Percentiles rank a stretch among this genome's conserved stretches.
Conservation (phyloP, 371 early-diverging fungal species). For the Dichotomocladium elegans region DNA sequence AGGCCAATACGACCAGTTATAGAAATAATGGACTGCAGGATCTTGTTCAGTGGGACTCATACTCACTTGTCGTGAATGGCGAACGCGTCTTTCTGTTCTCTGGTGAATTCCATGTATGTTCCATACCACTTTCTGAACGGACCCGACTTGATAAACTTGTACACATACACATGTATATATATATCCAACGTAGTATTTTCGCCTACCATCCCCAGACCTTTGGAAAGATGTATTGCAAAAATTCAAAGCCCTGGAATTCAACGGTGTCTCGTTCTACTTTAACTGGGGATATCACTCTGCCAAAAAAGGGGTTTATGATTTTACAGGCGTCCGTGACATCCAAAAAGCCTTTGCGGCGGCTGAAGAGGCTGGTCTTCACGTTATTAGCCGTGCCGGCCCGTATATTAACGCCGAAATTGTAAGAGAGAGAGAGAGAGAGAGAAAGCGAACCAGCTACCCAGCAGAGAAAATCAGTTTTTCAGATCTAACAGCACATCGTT, state of each 20-base stretch:
- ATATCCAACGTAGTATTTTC: constrained; percentile 14
- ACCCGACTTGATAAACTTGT: not conserved
- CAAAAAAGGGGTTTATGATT: constrained; percentile 16
- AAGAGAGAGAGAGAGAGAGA: no score
- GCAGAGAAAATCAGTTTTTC: no score
- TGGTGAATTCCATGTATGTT: constrained; percentile 14
- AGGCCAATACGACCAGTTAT: not conserved
- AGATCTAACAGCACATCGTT: no score
- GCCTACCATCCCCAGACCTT: constrained; percentile 13
- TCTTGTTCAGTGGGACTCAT: constrained; percentile 15
- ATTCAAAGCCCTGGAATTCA: constrained; percentile 18
- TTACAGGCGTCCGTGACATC: constrained; percentile 19
- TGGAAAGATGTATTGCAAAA: constrained; percentile 18
- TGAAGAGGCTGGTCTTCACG: constrained; percentile 13
- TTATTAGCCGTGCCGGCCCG: constrained; percentile 22
- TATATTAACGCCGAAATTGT: constrained; percentile 19
- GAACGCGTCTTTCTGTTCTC: constrained; percentile 10
- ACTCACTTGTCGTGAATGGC: constrained; percentile 11
- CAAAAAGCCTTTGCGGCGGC: constrained; percentile 17
- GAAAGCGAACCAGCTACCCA: no score
- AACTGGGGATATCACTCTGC: constrained; percentile 24
- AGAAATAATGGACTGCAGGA: constrained; percentile 6
- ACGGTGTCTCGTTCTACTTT: constrained; percentile 20
- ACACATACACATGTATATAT: not conserved
- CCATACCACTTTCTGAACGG: no score